Evolutionary conservation across 1,139 yeast species (phyloP).

Genomic region (Meyerozyma sp.): DNA sequence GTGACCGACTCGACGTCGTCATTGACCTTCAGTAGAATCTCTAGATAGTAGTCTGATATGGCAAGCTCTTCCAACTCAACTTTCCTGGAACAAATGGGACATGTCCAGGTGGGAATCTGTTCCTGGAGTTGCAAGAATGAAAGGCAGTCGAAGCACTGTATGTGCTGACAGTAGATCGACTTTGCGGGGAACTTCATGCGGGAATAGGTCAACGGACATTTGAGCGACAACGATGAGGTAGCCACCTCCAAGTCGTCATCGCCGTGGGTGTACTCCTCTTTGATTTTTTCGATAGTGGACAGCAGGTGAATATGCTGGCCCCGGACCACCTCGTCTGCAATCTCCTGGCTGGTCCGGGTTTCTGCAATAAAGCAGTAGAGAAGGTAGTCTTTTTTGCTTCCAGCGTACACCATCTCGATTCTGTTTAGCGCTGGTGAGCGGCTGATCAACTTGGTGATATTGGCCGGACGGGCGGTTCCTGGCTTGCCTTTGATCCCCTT

Average conservation of each 20-base stretch:
- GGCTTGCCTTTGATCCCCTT: constrained; percentile 57
- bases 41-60: constrained; percentile 54
- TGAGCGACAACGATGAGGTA: constrained; percentile 50
- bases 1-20: constrained; percentile 50
- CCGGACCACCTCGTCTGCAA: constrained; percentile 18
- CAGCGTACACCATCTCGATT: constrained; percentile 49
- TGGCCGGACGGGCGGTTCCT: constrained; percentile 67
- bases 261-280: constrained; percentile 33
- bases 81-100: constrained; percentile 55
- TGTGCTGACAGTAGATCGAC: constrained; percentile 55
- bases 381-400: constrained; percentile 39
- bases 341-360: constrained; percentile 32
- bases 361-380: constrained; percentile 52
- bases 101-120: constrained; percentile 61
- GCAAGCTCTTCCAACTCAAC: constrained; percentile 49
- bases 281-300: constrained; percentile 41
- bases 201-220: constrained; percentile 62
- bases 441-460: constrained; percentile 35
- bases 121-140: constrained; percentile 56
- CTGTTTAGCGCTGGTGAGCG: constrained; percentile 19
- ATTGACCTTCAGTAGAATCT: constrained; percentile 39
- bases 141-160: constrained; percentile 68
- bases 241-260: constrained; percentile 58
- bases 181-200: constrained; percentile 57
- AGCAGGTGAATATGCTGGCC: constrained; percentile 44